Conservation (phyloP, 306 rosid genomes). For the Cicer arietinum region DNA sequence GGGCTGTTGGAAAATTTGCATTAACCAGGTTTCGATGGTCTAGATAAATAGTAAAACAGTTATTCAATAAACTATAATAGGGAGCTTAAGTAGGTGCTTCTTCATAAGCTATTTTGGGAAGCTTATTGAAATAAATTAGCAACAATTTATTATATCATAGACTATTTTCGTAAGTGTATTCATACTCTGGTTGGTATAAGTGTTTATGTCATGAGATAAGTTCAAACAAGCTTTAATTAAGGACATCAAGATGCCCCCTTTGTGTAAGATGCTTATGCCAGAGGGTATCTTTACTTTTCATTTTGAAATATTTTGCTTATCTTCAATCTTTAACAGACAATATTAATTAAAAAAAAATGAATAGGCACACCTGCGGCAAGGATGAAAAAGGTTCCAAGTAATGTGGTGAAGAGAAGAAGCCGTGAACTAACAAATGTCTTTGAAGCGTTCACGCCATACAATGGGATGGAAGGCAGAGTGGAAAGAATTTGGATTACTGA, state of each 20-base stretch:
- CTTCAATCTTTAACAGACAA: background rate
- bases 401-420: conserved; percentile 87
- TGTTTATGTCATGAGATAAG: background rate
- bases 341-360: conserved; percentile 29
- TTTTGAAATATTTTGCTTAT: conserved; percentile 30
- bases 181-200: background rate
- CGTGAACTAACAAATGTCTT: conserved; percentile 88
- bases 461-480: conserved; percentile 86
- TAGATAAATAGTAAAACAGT: background rate
- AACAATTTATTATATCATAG: background rate
- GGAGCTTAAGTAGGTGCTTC: background rate
- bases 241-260: background rate
- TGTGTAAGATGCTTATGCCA: conserved; percentile 21
- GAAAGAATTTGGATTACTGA: conserved; percentile 99
- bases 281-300: background rate
- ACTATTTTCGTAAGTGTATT: background rate
- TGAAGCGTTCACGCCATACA: conserved; percentile 88
- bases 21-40: background rate
- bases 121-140: background rate
- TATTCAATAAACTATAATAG: background rate
- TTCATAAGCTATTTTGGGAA: conserved; percentile 4
- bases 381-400: conserved; percentile 96
- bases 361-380: conserved; percentile 98
- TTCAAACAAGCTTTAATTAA: background rate
- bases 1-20: too few species aligned